phyloP scores from a whole-genome alignment of 164 flowering plant genomes.

The Stephania japonica region DNA sequence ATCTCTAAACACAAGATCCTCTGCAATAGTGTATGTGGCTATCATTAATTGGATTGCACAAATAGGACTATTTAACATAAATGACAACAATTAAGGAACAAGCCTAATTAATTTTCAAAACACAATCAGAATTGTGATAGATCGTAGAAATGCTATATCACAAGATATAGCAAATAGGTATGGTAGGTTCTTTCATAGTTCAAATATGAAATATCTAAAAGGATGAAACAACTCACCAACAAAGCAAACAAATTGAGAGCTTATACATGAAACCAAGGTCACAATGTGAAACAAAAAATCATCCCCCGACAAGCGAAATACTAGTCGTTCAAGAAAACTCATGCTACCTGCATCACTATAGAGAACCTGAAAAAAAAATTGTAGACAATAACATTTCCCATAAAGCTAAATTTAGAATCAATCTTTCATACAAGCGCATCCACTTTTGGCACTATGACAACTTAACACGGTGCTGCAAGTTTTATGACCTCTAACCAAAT shows the following conservation, averaged over 20 bases:
- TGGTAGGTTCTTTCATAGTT: background rate
- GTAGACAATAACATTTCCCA: background rate
- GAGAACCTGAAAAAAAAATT: conserved; percentile 28
- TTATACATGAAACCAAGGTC: conserved; percentile 46
- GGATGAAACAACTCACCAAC: conserved; percentile 43
- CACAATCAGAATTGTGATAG: background rate
- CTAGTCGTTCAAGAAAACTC: conserved; percentile 20
- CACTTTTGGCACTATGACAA: background rate
- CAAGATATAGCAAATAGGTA: background rate
- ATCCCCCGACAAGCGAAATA: conserved; percentile 35
- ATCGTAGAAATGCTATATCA: background rate
- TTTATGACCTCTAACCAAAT: background rate
- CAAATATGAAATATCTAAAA: background rate
- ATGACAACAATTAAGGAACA: background rate
- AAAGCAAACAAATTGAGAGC: conserved; percentile 38
- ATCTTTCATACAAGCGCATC: background rate
- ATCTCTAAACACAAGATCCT: conserved; percentile 50
- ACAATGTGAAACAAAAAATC: conserved; percentile 43
- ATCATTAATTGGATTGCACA: background rate
- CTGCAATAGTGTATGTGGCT: conserved; percentile 31
- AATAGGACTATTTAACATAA: background rate
- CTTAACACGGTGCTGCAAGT: background rate
- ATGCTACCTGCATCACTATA: conserved; percentile 22
- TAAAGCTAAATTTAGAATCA: conserved; percentile 8
- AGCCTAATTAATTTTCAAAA: background rate